Evolutionary conservation across 2,329 filamentous ascomycete species (phyloP).

Genomic region (Bipolaris sorokiniana): DNA sequence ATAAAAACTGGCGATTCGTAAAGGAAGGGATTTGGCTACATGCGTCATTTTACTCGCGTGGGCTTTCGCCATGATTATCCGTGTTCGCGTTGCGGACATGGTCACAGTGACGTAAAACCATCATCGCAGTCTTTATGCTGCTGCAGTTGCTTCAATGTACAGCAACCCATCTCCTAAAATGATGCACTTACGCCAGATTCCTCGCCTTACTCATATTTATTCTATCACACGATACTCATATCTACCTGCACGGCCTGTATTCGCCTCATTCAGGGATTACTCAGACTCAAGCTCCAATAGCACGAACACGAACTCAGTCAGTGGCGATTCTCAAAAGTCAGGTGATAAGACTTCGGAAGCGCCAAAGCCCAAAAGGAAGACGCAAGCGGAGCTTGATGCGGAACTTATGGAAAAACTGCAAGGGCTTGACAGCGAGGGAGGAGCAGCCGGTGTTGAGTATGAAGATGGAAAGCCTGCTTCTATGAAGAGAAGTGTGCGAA

Average conservation of each 20-base stretch:
- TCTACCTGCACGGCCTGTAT: background rate
- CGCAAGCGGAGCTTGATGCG: constrained; percentile 67
- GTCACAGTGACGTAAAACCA: constrained; percentile 35
- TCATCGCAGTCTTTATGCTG: background rate
- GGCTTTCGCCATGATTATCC: background rate
- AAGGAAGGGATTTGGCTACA: too few relatives aligned
- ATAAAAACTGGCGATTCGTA: background rate
- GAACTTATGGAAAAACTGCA: constrained; percentile 71
- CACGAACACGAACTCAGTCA: background rate
- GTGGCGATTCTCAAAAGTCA: constrained; percentile 17
- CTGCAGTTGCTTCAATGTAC: background rate
- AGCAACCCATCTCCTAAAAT: background rate
- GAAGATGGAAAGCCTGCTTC: constrained; percentile 74
- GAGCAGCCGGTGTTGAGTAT: constrained; percentile 73
- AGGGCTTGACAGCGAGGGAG: constrained; percentile 71
- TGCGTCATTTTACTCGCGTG: background rate
- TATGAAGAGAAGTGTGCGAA: constrained; percentile 75
- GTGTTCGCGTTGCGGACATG: constrained; percentile 8
- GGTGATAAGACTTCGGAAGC: constrained; percentile 20
- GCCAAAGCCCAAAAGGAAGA: constrained; percentile 54
- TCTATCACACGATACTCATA: background rate
- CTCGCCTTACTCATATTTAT: background rate
- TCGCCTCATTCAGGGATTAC: constrained; percentile 2
- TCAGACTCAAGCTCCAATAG: constrained; percentile 9
- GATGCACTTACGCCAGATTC: background rate